A percentile compares a stretch with the other conserved stretches of the same genome.
phyloP scores from a whole-genome alignment of 176 grass and related monocot genomes.

The Musa schizocarpa region DNA sequence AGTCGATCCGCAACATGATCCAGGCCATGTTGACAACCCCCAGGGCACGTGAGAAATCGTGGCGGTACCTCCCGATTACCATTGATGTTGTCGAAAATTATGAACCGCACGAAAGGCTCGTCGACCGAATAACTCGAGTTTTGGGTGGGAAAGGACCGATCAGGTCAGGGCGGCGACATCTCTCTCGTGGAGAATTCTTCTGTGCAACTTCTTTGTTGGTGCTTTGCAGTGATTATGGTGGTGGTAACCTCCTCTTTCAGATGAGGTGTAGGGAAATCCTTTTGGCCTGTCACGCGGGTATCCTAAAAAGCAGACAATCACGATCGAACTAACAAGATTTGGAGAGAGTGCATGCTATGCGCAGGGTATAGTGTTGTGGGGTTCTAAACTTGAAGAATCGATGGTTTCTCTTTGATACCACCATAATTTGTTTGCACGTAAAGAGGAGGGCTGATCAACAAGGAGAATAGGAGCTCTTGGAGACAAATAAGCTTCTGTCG shows the following conservation, averaged over 20 bases:
- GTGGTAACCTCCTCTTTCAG: conserved; percentile 5
- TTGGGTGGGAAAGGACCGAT: background rate
- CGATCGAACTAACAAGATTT: background rate
- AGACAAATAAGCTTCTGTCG: background rate
- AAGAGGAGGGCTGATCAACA: background rate
- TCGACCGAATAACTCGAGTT: background rate
- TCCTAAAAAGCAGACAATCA: background rate
- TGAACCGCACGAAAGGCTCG: background rate
- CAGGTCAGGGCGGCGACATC: too few species aligned
- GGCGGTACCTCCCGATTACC: conserved; percentile 35
- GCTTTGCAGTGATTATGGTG: background rate
- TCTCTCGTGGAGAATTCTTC: too few species aligned
- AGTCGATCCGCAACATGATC: conserved; percentile 36
- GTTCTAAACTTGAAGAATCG: conserved; percentile 52
- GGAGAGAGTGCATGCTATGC: background rate
- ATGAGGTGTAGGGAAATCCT: too few species aligned
- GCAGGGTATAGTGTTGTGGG: background rate
- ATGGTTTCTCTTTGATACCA: conserved; percentile 26
- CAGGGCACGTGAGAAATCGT: conserved; percentile 19
- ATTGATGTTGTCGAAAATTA: conserved; percentile 5
- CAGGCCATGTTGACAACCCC: conserved; percentile 35
- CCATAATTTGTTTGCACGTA: conserved; percentile 18
- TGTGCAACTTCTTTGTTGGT: background rate
- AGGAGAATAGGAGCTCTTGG: background rate
- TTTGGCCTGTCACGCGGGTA: conserved; percentile 4